phyloP scores from a whole-genome alignment of 345 rosid genomes.

The Eucalyptus brandiana region DNA sequence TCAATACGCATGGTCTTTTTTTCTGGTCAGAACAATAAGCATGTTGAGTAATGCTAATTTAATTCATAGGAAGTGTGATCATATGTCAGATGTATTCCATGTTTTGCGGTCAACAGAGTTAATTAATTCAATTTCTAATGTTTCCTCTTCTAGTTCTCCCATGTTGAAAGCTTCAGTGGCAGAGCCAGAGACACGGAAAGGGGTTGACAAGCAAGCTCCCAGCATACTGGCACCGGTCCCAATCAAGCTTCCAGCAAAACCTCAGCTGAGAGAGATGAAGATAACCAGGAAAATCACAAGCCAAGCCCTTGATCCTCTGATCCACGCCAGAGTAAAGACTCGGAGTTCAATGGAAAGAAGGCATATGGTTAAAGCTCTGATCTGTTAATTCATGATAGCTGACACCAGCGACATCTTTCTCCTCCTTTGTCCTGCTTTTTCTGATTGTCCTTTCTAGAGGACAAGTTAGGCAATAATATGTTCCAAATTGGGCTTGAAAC shows the following conservation, averaged over 20 bases:
- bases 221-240: conserved; percentile 23
- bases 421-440: not conserved
- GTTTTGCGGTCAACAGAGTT: not conserved
- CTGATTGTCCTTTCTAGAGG: not conserved
- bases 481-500: not conserved
- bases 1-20: not conserved
- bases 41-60: not conserved
- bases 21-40: not conserved
- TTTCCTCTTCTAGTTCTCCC: conserved; percentile 1
- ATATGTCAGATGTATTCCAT: not conserved
- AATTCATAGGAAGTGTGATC: not conserved
- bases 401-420: not conserved
- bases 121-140: not conserved
- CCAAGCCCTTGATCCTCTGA: conserved; percentile 28
- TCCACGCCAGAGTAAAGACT: not conserved
- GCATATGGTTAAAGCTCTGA: not conserved
- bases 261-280: conserved; percentile 3
- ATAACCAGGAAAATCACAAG: conserved; percentile 2
- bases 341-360: not conserved
- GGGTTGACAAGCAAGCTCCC: conserved; percentile 2
- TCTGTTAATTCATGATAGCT: not conserved
- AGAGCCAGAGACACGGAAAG: not conserved
- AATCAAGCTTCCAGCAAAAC: not conserved
- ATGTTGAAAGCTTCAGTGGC: not conserved
- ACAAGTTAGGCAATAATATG: not conserved